A percentile compares a stretch with the other conserved stretches of the same genome.
phyloP scores from a whole-genome alignment of 2,329 filamentous ascomycete species.

The Aspergillus caelatus region DNA sequence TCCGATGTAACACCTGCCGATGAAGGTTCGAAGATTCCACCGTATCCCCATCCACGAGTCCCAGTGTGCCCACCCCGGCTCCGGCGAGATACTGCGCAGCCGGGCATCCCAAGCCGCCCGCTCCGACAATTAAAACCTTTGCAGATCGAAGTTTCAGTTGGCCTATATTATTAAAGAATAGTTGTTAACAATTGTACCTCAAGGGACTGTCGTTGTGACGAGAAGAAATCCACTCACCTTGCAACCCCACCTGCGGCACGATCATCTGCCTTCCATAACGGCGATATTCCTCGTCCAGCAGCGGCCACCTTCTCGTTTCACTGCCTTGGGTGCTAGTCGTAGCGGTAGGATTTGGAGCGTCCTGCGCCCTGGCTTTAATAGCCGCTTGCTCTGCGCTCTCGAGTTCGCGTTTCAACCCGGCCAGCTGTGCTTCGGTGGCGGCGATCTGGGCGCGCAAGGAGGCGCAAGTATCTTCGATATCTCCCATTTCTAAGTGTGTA shows the following conservation, averaged over 20 bases:
- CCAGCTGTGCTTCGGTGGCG: constrained; percentile 40
- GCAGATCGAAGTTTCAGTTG: constrained; percentile 73
- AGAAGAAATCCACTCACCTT: constrained; percentile 55
- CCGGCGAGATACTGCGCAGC: constrained; percentile 91
- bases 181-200: constrained; percentile 5
- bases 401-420: constrained; percentile 39
- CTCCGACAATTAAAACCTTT: constrained; percentile 78
- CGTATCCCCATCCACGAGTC: constrained; percentile 81
- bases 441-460: constrained; percentile 41
- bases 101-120: constrained; percentile 88
- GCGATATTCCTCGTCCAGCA: constrained; percentile 73
- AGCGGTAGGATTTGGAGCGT: background rate
- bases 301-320: constrained; percentile 61
- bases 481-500: constrained; percentile 17
- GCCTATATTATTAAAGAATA: constrained; percentile 51
- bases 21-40: constrained; percentile 93
- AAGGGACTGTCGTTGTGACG: background rate
- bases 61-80: constrained; percentile 80
- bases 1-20: constrained; percentile 82
- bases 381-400: constrained; percentile 33
- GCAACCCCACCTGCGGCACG: constrained; percentile 75
- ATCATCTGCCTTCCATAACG: constrained; percentile 92
- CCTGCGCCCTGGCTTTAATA: constrained; percentile 16
- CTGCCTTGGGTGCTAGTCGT: background rate
- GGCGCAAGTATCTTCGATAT: constrained; percentile 31